phyloP scores from a whole-genome alignment of 2,329 filamentous ascomycete species.

The Aspergillus uvarum region DNA sequence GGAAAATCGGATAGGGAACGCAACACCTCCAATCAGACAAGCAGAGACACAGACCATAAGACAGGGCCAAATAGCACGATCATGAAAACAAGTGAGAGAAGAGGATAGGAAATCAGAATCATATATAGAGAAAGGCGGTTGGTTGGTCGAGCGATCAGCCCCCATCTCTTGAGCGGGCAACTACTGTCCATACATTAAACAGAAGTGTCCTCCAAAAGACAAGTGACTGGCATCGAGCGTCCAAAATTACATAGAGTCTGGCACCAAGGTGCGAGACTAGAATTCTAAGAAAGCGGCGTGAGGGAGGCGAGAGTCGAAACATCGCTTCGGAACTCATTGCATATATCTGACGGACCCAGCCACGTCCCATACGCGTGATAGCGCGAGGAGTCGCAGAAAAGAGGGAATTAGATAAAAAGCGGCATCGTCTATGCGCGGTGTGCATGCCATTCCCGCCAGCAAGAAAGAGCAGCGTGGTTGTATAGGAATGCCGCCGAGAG shows the following conservation, averaged over 20 bases:
- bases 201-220: slow-evolving; percentile 1
- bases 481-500: slow-evolving; percentile 24
- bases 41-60: neutral
- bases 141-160: neutral
- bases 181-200: neutral
- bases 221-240: slow-evolving; percentile 6
- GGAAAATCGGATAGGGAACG: slow-evolving; percentile 8
- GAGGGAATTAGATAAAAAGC: slow-evolving; percentile 6
- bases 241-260: slow-evolving; percentile 16
- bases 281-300: slow-evolving; percentile 21
- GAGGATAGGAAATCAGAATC: slow-evolving; percentile 12
- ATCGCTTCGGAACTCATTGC: slow-evolving; percentile 19
- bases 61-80: slow-evolving; percentile 6
- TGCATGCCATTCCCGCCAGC: slow-evolving; percentile 18
- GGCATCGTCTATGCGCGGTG: slow-evolving; percentile 14
- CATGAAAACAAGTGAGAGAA: slow-evolving; percentile 6
- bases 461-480: slow-evolving; percentile 20
- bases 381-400: slow-evolving; percentile 10
- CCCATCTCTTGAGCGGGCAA: neutral
- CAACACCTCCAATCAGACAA: slow-evolving; percentile 3
- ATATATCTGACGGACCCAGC: slow-evolving; percentile 9
- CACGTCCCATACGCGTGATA: slow-evolving; percentile 13
- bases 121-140: slow-evolving; percentile 4
- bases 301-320: slow-evolving; percentile 12
- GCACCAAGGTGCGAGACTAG: slow-evolving; percentile 8